These are phyloP conservation scores for Russula earlei DNA, from an alignment of 768 basidiomycete species.

Conservation along the genomic window DNA sequence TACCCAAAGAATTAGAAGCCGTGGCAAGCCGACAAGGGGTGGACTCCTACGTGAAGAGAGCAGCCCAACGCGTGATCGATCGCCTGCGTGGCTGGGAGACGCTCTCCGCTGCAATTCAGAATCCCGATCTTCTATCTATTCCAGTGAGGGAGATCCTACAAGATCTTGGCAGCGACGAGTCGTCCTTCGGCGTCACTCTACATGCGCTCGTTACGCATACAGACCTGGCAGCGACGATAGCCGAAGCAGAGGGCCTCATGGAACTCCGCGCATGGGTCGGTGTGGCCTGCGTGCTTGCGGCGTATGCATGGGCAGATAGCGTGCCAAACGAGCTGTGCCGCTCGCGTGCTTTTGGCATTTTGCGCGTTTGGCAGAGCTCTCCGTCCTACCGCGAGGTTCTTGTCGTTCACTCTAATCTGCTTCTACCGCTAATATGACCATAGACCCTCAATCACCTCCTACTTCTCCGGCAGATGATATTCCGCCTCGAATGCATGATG, in stretches of 20 bases:
- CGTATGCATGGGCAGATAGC: constrained; percentile 76
- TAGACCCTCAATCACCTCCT: constrained; percentile 70
- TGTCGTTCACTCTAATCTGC: background rate
- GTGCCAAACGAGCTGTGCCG: constrained; percentile 54
- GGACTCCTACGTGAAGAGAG: constrained; percentile 34
- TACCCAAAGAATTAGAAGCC: constrained; percentile 34
- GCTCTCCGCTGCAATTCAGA: constrained; percentile 54
- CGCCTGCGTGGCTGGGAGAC: constrained; percentile 49
- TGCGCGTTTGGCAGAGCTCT: constrained; percentile 56
- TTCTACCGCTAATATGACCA: background rate
- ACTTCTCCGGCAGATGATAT: constrained; percentile 60
- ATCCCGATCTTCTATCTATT: constrained; percentile 41
- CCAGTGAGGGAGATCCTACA: constrained; percentile 43
- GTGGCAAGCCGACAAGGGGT: constrained; percentile 31
- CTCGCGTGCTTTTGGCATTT: constrained; percentile 50
- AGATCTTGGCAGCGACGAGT: constrained; percentile 55
- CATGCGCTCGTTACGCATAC: constrained; percentile 55
- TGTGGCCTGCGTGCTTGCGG: constrained; percentile 54
- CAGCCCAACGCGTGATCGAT: constrained; percentile 37
- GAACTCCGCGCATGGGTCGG: constrained; percentile 66
- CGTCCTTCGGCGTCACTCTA: constrained; percentile 64
- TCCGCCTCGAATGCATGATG: constrained; percentile 66
- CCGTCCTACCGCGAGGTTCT: constrained; percentile 66
- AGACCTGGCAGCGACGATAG: constrained; percentile 35
- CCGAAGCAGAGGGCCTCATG: constrained; percentile 31